These are phyloP conservation scores for Cadophora malorum DNA, from an alignment of 2,329 filamentous ascomycete genomes.

Conservation along the genomic window DNA sequence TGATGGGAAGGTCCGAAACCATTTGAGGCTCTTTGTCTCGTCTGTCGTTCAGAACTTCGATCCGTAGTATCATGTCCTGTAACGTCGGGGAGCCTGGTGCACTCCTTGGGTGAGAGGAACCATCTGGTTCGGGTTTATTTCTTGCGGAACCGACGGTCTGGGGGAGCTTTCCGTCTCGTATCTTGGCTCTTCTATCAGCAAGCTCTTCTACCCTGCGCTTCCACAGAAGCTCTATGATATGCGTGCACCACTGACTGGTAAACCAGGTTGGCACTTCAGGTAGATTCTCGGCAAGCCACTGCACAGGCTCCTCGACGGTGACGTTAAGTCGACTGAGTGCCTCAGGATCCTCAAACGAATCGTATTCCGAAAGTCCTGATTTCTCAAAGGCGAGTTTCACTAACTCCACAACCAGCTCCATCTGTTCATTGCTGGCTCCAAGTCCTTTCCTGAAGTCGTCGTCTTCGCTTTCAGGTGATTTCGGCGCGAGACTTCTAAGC, in stretches of 20 bases:
- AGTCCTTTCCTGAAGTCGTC: slow-evolving; percentile 15
- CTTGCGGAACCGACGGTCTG: background rate
- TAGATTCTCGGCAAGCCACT: background rate
- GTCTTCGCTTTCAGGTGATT: background rate
- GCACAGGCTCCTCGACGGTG: background rate
- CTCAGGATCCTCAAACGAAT: background rate
- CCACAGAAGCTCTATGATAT: slow-evolving; percentile 11
- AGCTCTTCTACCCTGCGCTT: background rate
- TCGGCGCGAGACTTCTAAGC: background rate
- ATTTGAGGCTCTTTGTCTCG: background rate
- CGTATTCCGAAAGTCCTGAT: slow-evolving; percentile 1
- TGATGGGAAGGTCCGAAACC: background rate
- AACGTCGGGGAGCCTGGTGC: background rate
- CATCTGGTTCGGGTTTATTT: background rate
- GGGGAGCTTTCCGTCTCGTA: background rate
- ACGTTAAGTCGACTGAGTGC: background rate
- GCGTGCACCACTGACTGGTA: slow-evolving; percentile 2
- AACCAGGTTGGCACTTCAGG: slow-evolving; percentile 17
- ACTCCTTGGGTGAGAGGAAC: background rate
- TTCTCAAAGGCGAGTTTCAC: slow-evolving; percentile 10
- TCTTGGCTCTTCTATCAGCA: background rate
- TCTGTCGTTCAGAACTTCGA: background rate
- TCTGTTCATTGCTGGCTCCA: background rate
- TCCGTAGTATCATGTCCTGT: background rate
- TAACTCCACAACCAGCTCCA: slow-evolving; percentile 3